phyloP scores from a whole-genome alignment of 805 yeast genomes.

The Kurtzmaniella fragi region DNA sequence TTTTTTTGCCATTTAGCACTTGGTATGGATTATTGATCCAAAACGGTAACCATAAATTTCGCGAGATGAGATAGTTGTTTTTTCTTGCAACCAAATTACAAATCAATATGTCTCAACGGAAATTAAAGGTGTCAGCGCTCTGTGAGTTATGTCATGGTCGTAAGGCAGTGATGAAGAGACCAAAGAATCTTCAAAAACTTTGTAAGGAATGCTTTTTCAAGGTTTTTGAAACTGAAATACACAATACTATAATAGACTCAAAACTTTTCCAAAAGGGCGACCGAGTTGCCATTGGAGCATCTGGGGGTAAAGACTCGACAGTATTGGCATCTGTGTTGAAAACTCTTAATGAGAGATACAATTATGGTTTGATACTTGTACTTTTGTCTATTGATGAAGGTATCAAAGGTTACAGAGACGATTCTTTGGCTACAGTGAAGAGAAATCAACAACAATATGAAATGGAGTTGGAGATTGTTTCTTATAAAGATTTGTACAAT shows the following conservation, averaged over 20 bases:
- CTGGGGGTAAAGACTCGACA: slow-evolving; percentile 98
- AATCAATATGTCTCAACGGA: too few species aligned
- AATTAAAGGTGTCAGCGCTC: slow-evolving; percentile 37
- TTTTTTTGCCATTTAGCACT: not conserved
- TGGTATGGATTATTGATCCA: not conserved
- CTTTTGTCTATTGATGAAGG: slow-evolving; percentile 93
- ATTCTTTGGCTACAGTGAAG: slow-evolving; percentile 93
- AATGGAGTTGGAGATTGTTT: slow-evolving; percentile 75
- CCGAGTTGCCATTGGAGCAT: slow-evolving; percentile 92
- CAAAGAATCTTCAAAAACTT: slow-evolving; percentile 83
- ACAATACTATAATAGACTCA: slow-evolving; percentile 73
- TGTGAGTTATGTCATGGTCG: slow-evolving; percentile 83
- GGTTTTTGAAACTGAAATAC: slow-evolving; percentile 94
- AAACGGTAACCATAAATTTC: too few species aligned
- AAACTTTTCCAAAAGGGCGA: slow-evolving; percentile 77
- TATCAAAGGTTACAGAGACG: slow-evolving; percentile 94
- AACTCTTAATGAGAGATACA: slow-evolving; percentile 78
- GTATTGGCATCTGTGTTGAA: slow-evolving; percentile 87
- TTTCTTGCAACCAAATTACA: too few species aligned
- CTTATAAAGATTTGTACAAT: slow-evolving; percentile 83
- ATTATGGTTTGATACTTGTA: slow-evolving; percentile 82
- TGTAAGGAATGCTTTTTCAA: slow-evolving; percentile 87
- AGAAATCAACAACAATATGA: slow-evolving; percentile 82
- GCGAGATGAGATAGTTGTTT: not conserved
- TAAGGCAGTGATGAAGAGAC: slow-evolving; percentile 85